Evolutionary conservation across 352 stramenopile species (phyloP).

Genomic region (Phytophthora lateralis): DNA sequence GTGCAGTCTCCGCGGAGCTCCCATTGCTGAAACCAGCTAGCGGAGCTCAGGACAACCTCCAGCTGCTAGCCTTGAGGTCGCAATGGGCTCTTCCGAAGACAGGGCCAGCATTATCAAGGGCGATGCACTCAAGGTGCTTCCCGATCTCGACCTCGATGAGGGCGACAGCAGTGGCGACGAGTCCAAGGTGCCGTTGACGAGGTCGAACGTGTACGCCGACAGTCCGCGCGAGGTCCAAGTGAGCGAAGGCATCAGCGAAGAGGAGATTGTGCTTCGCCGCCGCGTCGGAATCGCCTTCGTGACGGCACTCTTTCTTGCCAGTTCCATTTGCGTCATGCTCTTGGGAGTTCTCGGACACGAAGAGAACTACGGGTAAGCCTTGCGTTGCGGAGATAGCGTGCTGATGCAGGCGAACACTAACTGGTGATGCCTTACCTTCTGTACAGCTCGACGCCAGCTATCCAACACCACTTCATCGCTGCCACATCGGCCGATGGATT

Average conservation of each 20-base stretch:
- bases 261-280: conserved; percentile 58
- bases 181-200: conserved; percentile 48
- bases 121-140: conserved; percentile 51
- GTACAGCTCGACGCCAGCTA: conserved; percentile 66
- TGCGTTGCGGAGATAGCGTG: background rate
- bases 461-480: conserved; percentile 80
- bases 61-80: conserved; percentile 17
- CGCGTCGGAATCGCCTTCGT: conserved; percentile 66
- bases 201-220: conserved; percentile 73
- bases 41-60: conserved; percentile 15
- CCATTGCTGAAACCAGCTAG: conserved; percentile 34
- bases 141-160: conserved; percentile 35
- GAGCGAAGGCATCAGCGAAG: conserved; percentile 41
- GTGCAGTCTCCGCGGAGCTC: background rate
- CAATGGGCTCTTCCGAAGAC: conserved; percentile 43
- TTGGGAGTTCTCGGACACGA: conserved; percentile 66
- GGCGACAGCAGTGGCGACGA: conserved; percentile 36
- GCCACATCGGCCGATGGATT: conserved; percentile 68
- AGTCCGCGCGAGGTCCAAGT: conserved; percentile 48
- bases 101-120: conserved; percentile 58
- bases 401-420: background rate
- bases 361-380: conserved; percentile 68
- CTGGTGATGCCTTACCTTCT: background rate
- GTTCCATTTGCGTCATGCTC: conserved; percentile 69
- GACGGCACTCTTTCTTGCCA: conserved; percentile 57